Percentiles rank a stretch among this genome's conserved stretches.
Evolutionary conservation across 1,284 basidiomycete species (phyloP).

Genomic region (Austroboletus niveus): DNA sequence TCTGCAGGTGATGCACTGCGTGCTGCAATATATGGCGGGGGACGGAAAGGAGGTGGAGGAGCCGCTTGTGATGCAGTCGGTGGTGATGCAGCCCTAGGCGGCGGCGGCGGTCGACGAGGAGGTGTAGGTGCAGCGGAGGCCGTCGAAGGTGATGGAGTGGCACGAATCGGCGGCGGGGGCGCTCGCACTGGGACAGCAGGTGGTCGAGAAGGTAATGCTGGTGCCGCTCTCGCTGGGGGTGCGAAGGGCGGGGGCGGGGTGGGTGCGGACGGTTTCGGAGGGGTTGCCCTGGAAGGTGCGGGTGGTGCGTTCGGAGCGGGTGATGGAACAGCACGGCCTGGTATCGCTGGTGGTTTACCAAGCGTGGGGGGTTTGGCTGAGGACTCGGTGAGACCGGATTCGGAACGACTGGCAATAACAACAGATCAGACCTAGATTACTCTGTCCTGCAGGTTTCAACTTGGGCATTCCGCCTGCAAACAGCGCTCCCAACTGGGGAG

Average conservation of each 20-base stretch:
- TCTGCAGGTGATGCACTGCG: constrained; percentile 22
- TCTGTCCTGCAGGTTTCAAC: constrained; percentile 72
- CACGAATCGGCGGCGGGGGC: constrained; percentile 23
- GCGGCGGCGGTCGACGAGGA: constrained; percentile 39
- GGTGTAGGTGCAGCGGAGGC: constrained; percentile 28
- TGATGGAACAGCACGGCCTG: constrained; percentile 45
- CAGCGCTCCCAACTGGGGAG: constrained; percentile 79
- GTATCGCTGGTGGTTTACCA: constrained; percentile 67
- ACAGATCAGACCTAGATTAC: constrained; percentile 47
- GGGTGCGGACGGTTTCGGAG: constrained; percentile 30
- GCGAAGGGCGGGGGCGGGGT: constrained; percentile 22
- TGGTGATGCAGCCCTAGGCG: constrained; percentile 33
- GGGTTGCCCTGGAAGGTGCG: constrained; percentile 33
- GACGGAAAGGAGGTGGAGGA: constrained; percentile 29
- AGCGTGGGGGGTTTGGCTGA: constrained; percentile 62
- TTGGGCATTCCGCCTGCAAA: constrained; percentile 93
- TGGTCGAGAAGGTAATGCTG: constrained; percentile 23
- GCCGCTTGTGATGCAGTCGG: constrained; percentile 30
- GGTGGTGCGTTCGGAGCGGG: constrained; percentile 33
- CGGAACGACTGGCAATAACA: constrained; percentile 7
- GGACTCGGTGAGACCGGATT: constrained; percentile 13
- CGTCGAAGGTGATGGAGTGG: constrained; percentile 32
- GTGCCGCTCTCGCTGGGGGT: constrained; percentile 26
- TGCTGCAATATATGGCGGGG: constrained; percentile 6
- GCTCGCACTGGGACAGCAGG: constrained; percentile 25